These are phyloP conservation scores for Fusarium phyllophilum DNA, from an alignment of 2,329 filamentous ascomycete genomes.

Conservation along the genomic window DNA sequence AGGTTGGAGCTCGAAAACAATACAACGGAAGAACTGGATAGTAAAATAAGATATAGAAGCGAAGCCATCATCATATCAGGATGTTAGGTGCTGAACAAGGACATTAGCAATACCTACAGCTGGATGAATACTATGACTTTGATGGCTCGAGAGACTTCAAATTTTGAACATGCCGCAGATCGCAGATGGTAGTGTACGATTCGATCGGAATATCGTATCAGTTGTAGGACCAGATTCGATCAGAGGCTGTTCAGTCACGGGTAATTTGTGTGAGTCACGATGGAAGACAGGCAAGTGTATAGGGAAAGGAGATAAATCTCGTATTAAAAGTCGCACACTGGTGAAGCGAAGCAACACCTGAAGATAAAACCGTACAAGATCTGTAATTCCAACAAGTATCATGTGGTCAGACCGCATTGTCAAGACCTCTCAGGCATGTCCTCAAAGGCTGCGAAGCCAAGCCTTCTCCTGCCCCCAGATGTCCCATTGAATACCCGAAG, in stretches of 20 bases:
- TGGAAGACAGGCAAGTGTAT: not conserved
- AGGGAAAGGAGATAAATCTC: not conserved
- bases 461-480: not conserved
- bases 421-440: not conserved
- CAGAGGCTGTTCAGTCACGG: no score
- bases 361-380: not conserved
- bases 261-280: not conserved
- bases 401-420: not conserved
- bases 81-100: no score
- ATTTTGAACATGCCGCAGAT: fast-evolving
- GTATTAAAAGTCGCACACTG: not conserved
- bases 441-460: not conserved
- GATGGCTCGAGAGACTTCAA: not conserved
- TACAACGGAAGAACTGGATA: not conserved
- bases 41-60: fast-evolving
- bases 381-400: not conserved
- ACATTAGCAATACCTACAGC: no score
- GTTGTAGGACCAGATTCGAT: fast-evolving
- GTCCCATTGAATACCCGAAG: not conserved
- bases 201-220: fast-evolving
- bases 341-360: not conserved
- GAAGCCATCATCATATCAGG: not conserved
- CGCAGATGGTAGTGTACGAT: fast-evolving
- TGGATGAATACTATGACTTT: fast-evolving
- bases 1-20: not conserved